These are phyloP conservation scores for Trichophyton mentagrophytes DNA, from an alignment of 2,329 filamentous ascomycete species.

Conservation along the genomic window DNA sequence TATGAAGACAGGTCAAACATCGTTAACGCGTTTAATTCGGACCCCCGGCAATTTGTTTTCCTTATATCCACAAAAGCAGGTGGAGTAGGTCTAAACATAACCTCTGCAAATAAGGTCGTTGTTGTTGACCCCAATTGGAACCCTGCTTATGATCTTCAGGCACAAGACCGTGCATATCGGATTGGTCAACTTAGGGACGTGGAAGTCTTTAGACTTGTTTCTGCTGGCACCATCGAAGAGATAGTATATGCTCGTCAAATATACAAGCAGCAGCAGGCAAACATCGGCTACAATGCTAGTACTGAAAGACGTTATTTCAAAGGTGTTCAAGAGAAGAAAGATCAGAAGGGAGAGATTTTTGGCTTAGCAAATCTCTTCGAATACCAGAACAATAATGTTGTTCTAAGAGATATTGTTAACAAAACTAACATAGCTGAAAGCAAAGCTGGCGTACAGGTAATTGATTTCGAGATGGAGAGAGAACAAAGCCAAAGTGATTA, in stretches of 20 bases:
- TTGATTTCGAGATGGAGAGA: constrained; percentile 57
- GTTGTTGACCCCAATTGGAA: constrained; percentile 98
- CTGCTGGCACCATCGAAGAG: constrained; percentile 86
- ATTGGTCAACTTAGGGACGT: constrained; percentile 90
- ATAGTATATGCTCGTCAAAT: constrained; percentile 95
- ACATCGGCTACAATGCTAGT: constrained; percentile 89
- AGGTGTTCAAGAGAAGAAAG: constrained; percentile 72
- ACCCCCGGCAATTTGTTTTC: constrained; percentile 82
- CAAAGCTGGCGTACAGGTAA: constrained; percentile 66
- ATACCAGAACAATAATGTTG: constrained; percentile 63
- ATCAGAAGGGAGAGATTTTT: constrained; percentile 86
- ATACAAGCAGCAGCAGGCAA: constrained; percentile 98
- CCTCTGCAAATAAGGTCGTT: constrained; percentile 94
- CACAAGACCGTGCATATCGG: constrained; percentile 89
- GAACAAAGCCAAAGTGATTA: constrained; percentile 46
- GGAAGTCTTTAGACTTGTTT: constrained; percentile 86
- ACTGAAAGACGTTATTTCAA: constrained; percentile 90
- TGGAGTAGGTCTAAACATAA: constrained; percentile 90
- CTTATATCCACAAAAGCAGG: constrained; percentile 89
- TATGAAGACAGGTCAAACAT: constrained; percentile 70
- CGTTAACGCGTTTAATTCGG: constrained; percentile 85
- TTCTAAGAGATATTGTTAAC: constrained; percentile 91
- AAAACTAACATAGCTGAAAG: constrained; percentile 96
- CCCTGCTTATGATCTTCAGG: constrained; percentile 83
- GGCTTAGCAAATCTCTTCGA: constrained; percentile 76